These are phyloP conservation scores for Myxozyma sirexii DNA, from an alignment of 805 yeast species.

Conservation along the genomic window DNA sequence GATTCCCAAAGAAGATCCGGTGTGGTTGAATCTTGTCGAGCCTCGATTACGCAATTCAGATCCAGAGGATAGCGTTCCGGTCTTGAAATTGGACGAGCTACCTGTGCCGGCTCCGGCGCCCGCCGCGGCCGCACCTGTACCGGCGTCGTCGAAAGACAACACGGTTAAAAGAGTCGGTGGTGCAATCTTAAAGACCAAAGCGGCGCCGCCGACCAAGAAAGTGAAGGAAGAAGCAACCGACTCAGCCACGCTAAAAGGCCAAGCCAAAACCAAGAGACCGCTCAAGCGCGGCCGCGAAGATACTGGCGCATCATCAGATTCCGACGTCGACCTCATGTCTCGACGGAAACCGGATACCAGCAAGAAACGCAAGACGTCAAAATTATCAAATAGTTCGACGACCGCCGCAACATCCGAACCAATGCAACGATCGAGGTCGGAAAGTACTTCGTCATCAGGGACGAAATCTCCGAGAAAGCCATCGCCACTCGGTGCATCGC, in stretches of 20 bases:
- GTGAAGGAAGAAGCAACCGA: slow-evolving; percentile 9
- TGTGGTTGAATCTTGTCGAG: slow-evolving; percentile 39
- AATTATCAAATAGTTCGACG: not conserved
- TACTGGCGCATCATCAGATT: not conserved
- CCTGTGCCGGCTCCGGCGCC: slow-evolving; percentile 21
- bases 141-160: not conserved
- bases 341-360: slow-evolving; percentile 9
- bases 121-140: not conserved
- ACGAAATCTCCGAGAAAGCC: slow-evolving; percentile 30
- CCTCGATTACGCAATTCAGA: slow-evolving; percentile 34
- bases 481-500: slow-evolving; percentile 32
- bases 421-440: slow-evolving; percentile 6
- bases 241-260: not conserved
- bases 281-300: slow-evolving; percentile 9
- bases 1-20: slow-evolving; percentile 38
- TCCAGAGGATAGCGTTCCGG: slow-evolving; percentile 17
- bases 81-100: slow-evolving; percentile 19
- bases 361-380: not conserved
- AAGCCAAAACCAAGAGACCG: not conserved
- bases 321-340: slow-evolving; percentile 6
- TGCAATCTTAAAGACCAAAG: slow-evolving; percentile 39
- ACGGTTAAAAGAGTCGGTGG: slow-evolving; percentile 34
- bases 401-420: slow-evolving; percentile 1
- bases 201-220: slow-evolving; percentile 25
- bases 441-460: slow-evolving; percentile 11